Evolutionary conservation across 1,139 yeast species (phyloP).

Genomic region (Geotrichum citri-aurantii): DNA sequence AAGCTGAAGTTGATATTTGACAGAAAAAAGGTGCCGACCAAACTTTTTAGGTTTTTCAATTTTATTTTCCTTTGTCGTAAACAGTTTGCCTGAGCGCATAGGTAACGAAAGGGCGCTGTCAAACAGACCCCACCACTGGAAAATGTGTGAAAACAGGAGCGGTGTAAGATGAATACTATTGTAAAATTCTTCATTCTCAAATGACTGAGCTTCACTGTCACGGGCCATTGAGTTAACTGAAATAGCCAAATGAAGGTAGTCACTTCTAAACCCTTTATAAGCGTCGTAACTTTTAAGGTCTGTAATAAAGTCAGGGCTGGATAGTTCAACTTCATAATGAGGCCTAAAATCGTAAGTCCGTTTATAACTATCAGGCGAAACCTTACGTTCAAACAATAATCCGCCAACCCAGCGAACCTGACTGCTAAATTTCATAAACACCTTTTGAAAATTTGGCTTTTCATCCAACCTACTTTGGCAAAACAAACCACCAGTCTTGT

Average conservation of each 20-base stretch:
- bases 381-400: slow-evolving; percentile 43
- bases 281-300: slow-evolving; percentile 56
- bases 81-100: slow-evolving; percentile 63
- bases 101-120: slow-evolving; percentile 69
- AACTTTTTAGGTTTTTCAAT: slow-evolving; percentile 48
- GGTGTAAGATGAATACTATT: slow-evolving; percentile 80
- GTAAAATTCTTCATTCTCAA: slow-evolving; percentile 30
- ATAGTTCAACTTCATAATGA: slow-evolving; percentile 62
- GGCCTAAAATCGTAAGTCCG: slow-evolving; percentile 55
- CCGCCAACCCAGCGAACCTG: slow-evolving; percentile 48
- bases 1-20: slow-evolving; percentile 70
- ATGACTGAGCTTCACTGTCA: background rate
- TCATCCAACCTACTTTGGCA: slow-evolving; percentile 27
- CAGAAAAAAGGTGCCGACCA: slow-evolving; percentile 70
- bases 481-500: slow-evolving; percentile 22
- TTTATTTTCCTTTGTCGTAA: slow-evolving; percentile 36
- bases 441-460: slow-evolving; percentile 36
- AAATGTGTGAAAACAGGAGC: slow-evolving; percentile 57
- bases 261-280: slow-evolving; percentile 69
- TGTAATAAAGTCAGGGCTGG: slow-evolving; percentile 56
- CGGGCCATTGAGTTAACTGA: slow-evolving; percentile 49
- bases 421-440: slow-evolving; percentile 50
- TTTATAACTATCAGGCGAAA: slow-evolving; percentile 22
- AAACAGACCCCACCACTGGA: slow-evolving; percentile 77
- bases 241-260: slow-evolving; percentile 72